phyloP scores from a whole-genome alignment of 176 grass and related monocot species.

The Tillandsia fasciculata region DNA sequence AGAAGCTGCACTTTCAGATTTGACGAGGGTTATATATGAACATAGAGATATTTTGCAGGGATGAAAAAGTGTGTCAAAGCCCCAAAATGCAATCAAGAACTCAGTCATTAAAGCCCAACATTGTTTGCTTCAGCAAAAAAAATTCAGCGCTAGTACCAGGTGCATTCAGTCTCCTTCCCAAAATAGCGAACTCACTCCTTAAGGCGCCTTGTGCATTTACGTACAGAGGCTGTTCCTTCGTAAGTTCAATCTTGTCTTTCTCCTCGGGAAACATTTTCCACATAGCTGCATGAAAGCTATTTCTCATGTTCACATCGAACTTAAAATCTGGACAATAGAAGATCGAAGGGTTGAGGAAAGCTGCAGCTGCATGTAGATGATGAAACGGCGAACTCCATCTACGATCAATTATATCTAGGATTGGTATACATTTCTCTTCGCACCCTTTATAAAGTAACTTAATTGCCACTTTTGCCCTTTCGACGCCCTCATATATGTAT shows the following conservation, averaged over 20 bases:
- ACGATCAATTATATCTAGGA: constrained; percentile 19
- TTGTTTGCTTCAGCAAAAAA: background rate
- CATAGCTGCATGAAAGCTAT: constrained; percentile 23
- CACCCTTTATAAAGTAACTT: constrained; percentile 18
- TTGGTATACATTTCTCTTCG: constrained; percentile 12
- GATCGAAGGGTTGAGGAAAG: constrained; percentile 21
- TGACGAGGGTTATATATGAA: too few species aligned
- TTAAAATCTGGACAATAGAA: constrained; percentile 20
- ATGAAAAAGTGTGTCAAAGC: too few species aligned
- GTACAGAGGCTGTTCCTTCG: constrained; percentile 21
- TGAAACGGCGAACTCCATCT: constrained; percentile 18
- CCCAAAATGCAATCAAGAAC: background rate
- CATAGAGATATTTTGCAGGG: too few species aligned
- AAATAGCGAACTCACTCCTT: constrained; percentile 22
- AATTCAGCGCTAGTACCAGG: constrained; percentile 1
- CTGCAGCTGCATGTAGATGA: constrained; percentile 20
- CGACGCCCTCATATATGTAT: constrained; percentile 19
- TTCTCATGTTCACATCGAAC: constrained; percentile 16
- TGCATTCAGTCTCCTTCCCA: constrained; percentile 21
- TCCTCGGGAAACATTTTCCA: constrained; percentile 28
- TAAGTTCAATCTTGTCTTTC: constrained; percentile 21
- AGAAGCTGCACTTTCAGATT: too few species aligned
- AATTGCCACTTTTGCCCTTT: constrained; percentile 17
- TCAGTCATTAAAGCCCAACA: background rate
- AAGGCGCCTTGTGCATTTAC: constrained; percentile 23